Percentiles rank a stretch among this genome's conserved stretches.
Conservation (phyloP, 2,329 filamentous ascomycete species). For the Aspergillus tanneri region DNA sequence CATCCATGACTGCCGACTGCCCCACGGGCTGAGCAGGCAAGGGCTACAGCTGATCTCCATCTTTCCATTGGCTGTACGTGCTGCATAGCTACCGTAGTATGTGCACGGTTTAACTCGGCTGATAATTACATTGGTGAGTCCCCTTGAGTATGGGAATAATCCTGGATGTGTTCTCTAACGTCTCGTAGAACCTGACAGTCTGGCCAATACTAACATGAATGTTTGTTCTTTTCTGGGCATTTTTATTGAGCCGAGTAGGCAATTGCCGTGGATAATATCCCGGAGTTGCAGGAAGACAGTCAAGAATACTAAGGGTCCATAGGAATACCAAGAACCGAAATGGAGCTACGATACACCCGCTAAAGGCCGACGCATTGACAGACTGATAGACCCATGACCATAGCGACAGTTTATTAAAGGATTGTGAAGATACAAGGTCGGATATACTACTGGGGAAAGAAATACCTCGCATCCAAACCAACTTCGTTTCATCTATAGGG, state of each 20-base stretch:
- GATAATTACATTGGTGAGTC: slow-evolving; percentile 41
- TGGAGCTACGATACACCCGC: too few relatives aligned
- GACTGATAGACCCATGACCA: too few relatives aligned
- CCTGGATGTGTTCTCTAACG: slow-evolving; percentile 28
- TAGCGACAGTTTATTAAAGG: too few relatives aligned
- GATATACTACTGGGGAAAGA: too few relatives aligned
- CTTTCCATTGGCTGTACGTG: slow-evolving; percentile 55
- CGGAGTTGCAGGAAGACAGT: too few relatives aligned
- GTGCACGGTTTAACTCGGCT: neutral
- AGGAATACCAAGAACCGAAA: too few relatives aligned
- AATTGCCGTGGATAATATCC: too few relatives aligned
- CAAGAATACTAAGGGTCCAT: too few relatives aligned
- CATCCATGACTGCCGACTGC: slow-evolving; percentile 56
- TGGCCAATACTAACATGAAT: slow-evolving; percentile 62
- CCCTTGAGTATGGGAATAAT: neutral
- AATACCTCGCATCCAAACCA: slow-evolving; percentile 3
- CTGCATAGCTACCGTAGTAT: neutral
- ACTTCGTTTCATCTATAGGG: slow-evolving; percentile 9
- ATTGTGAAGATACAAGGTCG: too few relatives aligned
- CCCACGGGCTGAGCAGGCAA: slow-evolving; percentile 53
- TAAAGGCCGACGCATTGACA: too few relatives aligned
- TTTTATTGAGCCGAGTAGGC: too few relatives aligned
- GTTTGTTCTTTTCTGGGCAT: too few relatives aligned
- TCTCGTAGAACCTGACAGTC: slow-evolving; percentile 59
- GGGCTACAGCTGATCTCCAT: slow-evolving; percentile 52